These are phyloP conservation scores for Phytopythium mirpurense DNA, from an alignment of 352 stramenopile genomes.

Conservation along the genomic window DNA sequence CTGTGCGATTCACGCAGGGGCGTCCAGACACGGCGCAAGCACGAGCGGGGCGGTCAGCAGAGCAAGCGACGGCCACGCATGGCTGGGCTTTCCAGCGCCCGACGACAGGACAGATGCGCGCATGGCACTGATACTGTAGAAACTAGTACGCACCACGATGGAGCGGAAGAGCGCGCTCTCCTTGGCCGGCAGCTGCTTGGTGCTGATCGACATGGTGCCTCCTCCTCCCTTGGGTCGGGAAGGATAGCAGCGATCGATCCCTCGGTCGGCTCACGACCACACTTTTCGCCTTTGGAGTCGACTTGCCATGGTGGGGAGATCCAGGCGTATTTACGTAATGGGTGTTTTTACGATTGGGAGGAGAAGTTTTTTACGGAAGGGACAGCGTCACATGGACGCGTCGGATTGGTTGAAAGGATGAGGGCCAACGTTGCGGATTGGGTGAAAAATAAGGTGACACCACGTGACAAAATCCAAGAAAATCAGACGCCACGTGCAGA, in stretches of 20 bases:
- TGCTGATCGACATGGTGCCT: conserved; percentile 37
- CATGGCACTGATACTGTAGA: too few relatives aligned
- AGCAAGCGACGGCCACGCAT: too few relatives aligned
- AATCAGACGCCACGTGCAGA: neutral
- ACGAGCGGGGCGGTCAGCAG: neutral
- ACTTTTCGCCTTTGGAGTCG: conserved; percentile 5
- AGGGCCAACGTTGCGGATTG: neutral
- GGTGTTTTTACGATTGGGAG: neutral
- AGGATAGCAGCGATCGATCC: neutral
- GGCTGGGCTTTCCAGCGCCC: too few relatives aligned
- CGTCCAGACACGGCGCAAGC: neutral
- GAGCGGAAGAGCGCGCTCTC: conserved; percentile 95
- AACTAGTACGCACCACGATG: conserved; percentile 87
- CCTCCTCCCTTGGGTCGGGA: neutral
- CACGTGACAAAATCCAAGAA: neutral
- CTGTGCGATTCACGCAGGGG: too few relatives aligned
- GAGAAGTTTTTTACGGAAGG: neutral
- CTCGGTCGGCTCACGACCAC: conserved; percentile 1
- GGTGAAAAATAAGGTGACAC: neutral
- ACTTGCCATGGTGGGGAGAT: neutral
- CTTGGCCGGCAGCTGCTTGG: conserved; percentile 88
- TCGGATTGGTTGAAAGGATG: neutral
- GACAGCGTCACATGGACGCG: neutral
- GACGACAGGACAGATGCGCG: too few relatives aligned
- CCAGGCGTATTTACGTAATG: conserved; percentile 1